These are phyloP conservation scores for Globisporangium paroecandrum DNA, from an alignment of 352 stramenopile genomes.

Conservation along the genomic window DNA sequence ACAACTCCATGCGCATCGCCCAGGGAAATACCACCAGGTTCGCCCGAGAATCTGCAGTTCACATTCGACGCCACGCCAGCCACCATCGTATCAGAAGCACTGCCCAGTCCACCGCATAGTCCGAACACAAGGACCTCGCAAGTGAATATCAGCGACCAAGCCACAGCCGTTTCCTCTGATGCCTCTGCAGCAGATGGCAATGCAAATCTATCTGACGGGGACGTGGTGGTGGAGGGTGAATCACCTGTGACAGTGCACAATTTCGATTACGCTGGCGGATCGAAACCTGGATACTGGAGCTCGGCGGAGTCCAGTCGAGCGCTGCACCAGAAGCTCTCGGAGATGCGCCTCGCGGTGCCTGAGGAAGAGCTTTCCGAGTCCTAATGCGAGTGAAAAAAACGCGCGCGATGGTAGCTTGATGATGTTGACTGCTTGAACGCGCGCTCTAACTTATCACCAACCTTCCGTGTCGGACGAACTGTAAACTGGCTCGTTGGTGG, in stretches of 20 bases:
- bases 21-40: background rate
- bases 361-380: constrained; percentile 6
- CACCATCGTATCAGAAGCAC: background rate
- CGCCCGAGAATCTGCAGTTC: background rate
- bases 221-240: background rate
- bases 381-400: background rate
- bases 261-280: constrained; percentile 20
- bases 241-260: background rate
- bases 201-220: background rate
- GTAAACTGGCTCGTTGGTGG: background rate
- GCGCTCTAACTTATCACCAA: background rate
- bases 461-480: background rate
- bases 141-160: background rate
- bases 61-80: background rate
- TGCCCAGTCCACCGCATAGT: background rate
- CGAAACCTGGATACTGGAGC: constrained; percentile 21
- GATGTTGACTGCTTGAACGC: background rate
- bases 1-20: background rate
- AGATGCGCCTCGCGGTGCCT: constrained; percentile 14
- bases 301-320: constrained; percentile 21
- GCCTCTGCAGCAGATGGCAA: background rate
- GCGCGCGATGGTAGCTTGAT: background rate
- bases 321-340: constrained; percentile 21
- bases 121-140: background rate
- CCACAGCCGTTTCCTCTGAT: background rate